Evolutionary conservation across 352 stramenopile species (phyloP).

Genomic region (Phytophthora foliorum): DNA sequence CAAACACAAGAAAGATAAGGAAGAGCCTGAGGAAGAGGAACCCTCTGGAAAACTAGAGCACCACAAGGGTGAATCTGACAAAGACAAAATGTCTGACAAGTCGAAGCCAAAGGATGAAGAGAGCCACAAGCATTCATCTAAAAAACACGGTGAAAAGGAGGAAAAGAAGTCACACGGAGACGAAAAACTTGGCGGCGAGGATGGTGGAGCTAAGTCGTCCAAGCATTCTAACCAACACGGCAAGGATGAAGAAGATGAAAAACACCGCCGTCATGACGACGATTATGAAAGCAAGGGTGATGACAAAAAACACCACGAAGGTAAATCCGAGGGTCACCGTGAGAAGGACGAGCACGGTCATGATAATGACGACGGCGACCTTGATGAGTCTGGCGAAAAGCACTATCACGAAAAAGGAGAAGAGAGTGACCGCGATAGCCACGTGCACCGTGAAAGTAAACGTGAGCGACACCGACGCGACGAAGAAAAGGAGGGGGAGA

Average conservation of each 20-base stretch:
- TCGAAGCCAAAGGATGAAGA: slow-evolving; percentile 11
- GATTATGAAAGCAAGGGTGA: slow-evolving; percentile 7
- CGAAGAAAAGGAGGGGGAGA: slow-evolving; percentile 9
- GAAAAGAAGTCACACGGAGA: slow-evolving; percentile 12
- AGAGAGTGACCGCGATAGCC: slow-evolving; percentile 3
- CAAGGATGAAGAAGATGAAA: slow-evolving; percentile 16
- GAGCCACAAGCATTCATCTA: slow-evolving; percentile 15
- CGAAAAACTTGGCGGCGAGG: slow-evolving; percentile 7
- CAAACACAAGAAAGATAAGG: slow-evolving; percentile 30
- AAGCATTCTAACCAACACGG: slow-evolving; percentile 7
- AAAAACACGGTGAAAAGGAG: slow-evolving; percentile 23
- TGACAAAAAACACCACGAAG: slow-evolving; percentile 7
- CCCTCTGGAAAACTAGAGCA: slow-evolving; percentile 12
- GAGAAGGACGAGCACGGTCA: slow-evolving; percentile 8
- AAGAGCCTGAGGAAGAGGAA: slow-evolving; percentile 18
- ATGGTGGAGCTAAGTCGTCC: slow-evolving; percentile 12
- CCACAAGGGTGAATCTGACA: slow-evolving; percentile 6
- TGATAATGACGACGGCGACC: slow-evolving; percentile 16
- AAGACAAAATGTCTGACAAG: slow-evolving; percentile 23
- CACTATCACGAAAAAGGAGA: slow-evolving; percentile 12
- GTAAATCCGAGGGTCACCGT: not conserved
- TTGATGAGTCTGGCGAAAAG: slow-evolving; percentile 1
- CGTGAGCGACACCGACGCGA: slow-evolving; percentile 16
- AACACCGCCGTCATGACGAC: slow-evolving; percentile 12
- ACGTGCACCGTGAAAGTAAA: slow-evolving; percentile 5